Conservation (phyloP, 345 rosid genomes). For the Aquilaria yunnanensis region DNA sequence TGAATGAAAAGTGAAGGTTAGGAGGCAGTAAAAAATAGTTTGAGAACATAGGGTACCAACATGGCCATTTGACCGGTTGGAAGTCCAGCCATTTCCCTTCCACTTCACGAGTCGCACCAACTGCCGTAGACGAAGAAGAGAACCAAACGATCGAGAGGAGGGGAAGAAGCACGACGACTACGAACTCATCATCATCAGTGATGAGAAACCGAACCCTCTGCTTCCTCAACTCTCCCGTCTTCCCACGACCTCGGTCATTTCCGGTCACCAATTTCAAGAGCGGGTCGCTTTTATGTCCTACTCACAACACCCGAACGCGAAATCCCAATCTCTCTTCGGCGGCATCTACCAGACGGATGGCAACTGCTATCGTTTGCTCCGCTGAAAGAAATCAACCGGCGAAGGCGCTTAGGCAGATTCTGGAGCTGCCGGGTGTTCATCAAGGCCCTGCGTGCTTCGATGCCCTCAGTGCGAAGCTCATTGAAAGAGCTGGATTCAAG, state of each 20-base stretch:
- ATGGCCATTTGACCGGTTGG: no score
- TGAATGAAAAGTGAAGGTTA: no score
- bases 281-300: background rate
- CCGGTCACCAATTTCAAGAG: background rate
- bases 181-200: constrained; percentile 4
- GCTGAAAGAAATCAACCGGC: constrained; percentile 20
- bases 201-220: constrained; percentile 5
- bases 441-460: constrained; percentile 95
- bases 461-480: constrained; percentile 87
- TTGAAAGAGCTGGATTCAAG: constrained; percentile 67
- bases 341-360: constrained; percentile 1
- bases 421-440: constrained; percentile 68
- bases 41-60: no score
- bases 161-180: constrained; percentile 1
- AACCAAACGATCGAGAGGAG: background rate
- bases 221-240: background rate
- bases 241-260: constrained; percentile 3
- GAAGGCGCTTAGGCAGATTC: constrained; percentile 45
- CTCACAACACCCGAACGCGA: background rate
- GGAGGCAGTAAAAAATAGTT: no score
- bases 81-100: no score
- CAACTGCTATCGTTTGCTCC: constrained; percentile 9
- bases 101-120: no score
- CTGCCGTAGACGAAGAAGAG: no score
- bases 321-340: background rate